Base-by-base conservation (phyloP, 371 early-diverging fungal genomes). In the Mucor sp. region DNA sequence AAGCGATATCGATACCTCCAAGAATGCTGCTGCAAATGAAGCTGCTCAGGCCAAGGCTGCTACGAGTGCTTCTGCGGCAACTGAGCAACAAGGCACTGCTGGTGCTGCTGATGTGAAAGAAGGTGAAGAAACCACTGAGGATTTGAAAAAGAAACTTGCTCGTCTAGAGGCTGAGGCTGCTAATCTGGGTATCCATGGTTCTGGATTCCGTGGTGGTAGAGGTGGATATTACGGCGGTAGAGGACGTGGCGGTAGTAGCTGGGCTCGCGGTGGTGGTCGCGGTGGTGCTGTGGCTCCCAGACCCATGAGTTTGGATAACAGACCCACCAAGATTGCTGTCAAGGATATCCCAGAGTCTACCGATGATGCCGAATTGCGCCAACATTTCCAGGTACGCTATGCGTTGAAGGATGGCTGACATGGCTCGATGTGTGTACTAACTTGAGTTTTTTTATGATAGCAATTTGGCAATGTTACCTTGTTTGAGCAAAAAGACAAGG, bases 301-400 rank as follows among this genome's bases (percentile, higher is more conserved):
- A 53, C 56, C 64, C n/a, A 69, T 72, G 72, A 76, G 62, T 23
- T 64, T 93, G 37, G 93, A 93, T 71, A 89, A 91, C 58, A 86
- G 93, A 12, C 84, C 92, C 3, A 89, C 88, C 8, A 90, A 87
- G 68, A 60, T 93, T 33, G 63, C 82, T 37, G 75, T 91, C 19
- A 83, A 84, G 30, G 81, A 84, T 37, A 72, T 87, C 6, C 82
- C 87, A 25, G 67, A 78, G 60, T 75, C 73, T 3, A 63, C 78
- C n/a, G 79, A 72, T 41, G 79, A 80, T n/a, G 62, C 68, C 15
- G 79, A 77, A 14, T 75, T 91, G 27, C 79, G 78, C 48, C 77
- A 75, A 43, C 88, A 92, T 66, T 89, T 91, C 67, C 87, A 89
- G 74, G 90, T 89, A 72, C 61, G 55, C 56, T n/a, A 15, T 12